phyloP scores from a whole-genome alignment of 108 stramenopile genomes.

The Poteriospumella lacustris region DNA sequence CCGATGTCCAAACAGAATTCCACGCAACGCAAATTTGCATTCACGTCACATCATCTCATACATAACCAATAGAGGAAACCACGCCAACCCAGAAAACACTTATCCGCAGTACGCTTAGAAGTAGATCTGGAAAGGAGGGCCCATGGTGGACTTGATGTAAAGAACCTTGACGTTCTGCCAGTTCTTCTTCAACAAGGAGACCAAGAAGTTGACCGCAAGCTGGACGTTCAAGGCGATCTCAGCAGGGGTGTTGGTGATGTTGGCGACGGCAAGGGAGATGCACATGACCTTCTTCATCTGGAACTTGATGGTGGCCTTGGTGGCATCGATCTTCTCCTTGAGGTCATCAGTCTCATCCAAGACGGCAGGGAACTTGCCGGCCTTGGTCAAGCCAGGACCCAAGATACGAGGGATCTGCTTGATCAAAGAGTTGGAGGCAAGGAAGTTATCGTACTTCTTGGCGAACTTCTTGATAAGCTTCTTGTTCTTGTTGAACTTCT shows the following conservation, averaged over 20 bases:
- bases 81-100: too few relatives aligned
- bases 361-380: conserved; percentile 99
- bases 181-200: conserved; percentile 97
- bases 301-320: conserved; percentile 99
- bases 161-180: conserved; percentile 99
- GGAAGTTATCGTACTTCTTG: conserved; percentile 98
- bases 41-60: too few relatives aligned
- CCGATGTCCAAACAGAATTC: too few relatives aligned
- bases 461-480: conserved; percentile 99
- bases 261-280: conserved; percentile 95
- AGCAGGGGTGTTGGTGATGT: conserved; percentile 78
- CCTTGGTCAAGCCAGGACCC: conserved; percentile 98
- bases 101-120: too few relatives aligned
- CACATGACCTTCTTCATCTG: conserved; percentile 99
- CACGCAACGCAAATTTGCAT: too few relatives aligned
- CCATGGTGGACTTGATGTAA: conserved; percentile 99
- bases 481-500: conserved; percentile 99
- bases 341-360: conserved; percentile 80
- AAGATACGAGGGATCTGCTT: conserved; percentile 97
- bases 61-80: too few relatives aligned
- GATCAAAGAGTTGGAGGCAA: conserved; percentile 97
- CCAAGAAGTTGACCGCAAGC: conserved; percentile 97
- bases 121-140: conserved; percentile 94
- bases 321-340: conserved; percentile 96
- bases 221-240: conserved; percentile 92